These are phyloP conservation scores for Fraxinus sp. DNA, from an alignment of 305 asterid genomes.

Conservation along the genomic window DNA sequence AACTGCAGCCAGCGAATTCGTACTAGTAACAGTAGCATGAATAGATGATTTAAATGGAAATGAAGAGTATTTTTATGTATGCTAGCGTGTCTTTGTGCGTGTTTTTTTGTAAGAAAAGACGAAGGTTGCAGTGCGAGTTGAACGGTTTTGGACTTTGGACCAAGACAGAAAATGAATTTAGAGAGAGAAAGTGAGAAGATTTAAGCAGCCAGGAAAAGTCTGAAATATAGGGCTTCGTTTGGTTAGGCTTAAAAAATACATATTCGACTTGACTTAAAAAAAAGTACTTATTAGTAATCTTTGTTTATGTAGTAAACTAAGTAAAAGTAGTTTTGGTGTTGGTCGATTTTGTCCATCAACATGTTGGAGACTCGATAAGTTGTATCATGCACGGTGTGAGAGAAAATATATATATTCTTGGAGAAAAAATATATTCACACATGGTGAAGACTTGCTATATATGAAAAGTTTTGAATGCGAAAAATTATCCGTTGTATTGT, in stretches of 20 bases:
- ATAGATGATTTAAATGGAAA: neutral
- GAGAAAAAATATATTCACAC: no score
- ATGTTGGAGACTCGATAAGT: neutral
- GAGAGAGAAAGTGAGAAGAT: constrained; percentile 9
- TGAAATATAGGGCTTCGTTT: neutral
- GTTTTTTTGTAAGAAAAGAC: neutral
- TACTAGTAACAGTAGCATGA: neutral
- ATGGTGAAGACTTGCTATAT: neutral
- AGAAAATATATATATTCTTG: neutral
- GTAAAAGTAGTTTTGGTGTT: neutral
- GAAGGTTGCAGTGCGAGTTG: neutral
- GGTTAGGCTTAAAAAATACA: neutral
- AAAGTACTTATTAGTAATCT: neutral
- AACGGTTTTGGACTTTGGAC: constrained; percentile 4
- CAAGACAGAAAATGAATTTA: neutral
- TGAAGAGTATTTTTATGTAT: neutral
- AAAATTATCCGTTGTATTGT: no score
- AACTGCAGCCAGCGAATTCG: neutral
- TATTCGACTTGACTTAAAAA: neutral
- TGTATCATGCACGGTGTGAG: neutral
- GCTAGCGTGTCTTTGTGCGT: neutral
- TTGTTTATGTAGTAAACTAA: no score
- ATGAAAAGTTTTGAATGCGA: neutral
- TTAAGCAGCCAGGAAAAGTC: neutral
- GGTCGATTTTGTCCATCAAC: neutral